Base-by-base conservation (phyloP, 1,284 basidiomycete species). In the Malassezia nana region DNA sequence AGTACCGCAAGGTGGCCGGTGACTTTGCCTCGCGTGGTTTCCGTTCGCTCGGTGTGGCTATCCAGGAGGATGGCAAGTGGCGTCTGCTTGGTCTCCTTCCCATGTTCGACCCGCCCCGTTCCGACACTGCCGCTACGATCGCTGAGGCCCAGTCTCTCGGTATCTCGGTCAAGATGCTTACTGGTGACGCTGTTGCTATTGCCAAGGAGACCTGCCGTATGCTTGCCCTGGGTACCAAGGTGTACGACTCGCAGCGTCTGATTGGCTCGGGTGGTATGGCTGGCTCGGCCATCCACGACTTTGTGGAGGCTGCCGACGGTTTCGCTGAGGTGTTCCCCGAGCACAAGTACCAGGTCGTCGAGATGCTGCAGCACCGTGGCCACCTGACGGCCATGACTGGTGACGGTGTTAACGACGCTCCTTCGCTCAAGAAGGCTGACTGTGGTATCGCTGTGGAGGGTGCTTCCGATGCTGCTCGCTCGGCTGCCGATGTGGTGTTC, bases 251-350 rank as follows among this genome's bases (percentile, higher is more conserved):
- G 45, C 77, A 80, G 61, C 76, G 78, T 43, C 74, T 81, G 49
- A 80, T 81, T 50, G 78, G 78, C 50, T 79, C 79, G 20, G 75
- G 76, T 45, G 74, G 72, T 47, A 78, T 81, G 78, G 59, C 78
- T 39, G 80, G 80, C 31, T 79, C 79, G 12, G 78, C 80, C 51
- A 78, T 80, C 51, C 71, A 78, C 62, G 76, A 75, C 63, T 80
- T 80, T 55, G 77, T 80, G 52, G 79, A 80, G 74, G 78, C 77
- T 55, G 80, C 80, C 31, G 80, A 81, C 63, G 80, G 80, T 50
- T 81, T 81, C 70, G 80, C 79, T 15, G 80, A 81, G 64, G 80
- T 81, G 45, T 79, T 79, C 67, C 80, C 80, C 16, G 80, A 81
- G 69, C 79, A 81, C 76, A 78, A 77, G 73, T 78, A 72, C 54